These are phyloP conservation scores for Paraphoma chrysanthemicola DNA, from an alignment of 2,329 filamentous ascomycete genomes.

Conservation along the genomic window DNA sequence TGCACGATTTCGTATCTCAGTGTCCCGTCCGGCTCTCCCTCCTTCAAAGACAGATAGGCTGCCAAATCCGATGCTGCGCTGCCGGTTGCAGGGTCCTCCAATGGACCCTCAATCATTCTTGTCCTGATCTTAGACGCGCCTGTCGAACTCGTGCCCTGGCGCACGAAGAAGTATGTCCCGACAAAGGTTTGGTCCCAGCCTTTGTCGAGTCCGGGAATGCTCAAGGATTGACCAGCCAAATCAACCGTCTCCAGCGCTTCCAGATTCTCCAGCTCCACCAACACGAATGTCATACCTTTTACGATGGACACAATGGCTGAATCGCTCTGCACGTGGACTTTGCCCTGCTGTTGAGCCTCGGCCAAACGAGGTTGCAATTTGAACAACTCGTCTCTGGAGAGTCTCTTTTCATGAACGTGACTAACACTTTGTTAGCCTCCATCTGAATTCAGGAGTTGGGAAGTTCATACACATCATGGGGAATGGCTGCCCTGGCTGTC, in stretches of 20 bases:
- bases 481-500: slow-evolving; percentile 68
- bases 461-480: slow-evolving; percentile 65
- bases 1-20: slow-evolving; percentile 54
- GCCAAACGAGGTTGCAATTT: slow-evolving; percentile 47
- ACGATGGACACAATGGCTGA: slow-evolving; percentile 62
- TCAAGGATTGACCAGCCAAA: slow-evolving; percentile 31
- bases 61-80: slow-evolving; percentile 57
- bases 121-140: slow-evolving; percentile 57
- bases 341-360: slow-evolving; percentile 17
- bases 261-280: slow-evolving; percentile 67
- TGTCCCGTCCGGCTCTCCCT: slow-evolving; percentile 41
- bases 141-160: slow-evolving; percentile 37
- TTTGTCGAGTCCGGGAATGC: slow-evolving; percentile 49
- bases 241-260: slow-evolving; percentile 62
- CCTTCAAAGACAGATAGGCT: slow-evolving; percentile 53
- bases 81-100: slow-evolving; percentile 61
- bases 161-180: slow-evolving; percentile 67
- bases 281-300: slow-evolving; percentile 76
- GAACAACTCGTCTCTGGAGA: slow-evolving; percentile 29
- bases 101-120: slow-evolving; percentile 63
- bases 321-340: slow-evolving; percentile 25
- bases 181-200: slow-evolving; percentile 64
- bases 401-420: slow-evolving; percentile 36
- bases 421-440: slow-evolving; percentile 17
- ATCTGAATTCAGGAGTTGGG: slow-evolving; percentile 9